Conservation (phyloP, 768 basidiomycete species). For the Thelephora ganbajun region DNA sequence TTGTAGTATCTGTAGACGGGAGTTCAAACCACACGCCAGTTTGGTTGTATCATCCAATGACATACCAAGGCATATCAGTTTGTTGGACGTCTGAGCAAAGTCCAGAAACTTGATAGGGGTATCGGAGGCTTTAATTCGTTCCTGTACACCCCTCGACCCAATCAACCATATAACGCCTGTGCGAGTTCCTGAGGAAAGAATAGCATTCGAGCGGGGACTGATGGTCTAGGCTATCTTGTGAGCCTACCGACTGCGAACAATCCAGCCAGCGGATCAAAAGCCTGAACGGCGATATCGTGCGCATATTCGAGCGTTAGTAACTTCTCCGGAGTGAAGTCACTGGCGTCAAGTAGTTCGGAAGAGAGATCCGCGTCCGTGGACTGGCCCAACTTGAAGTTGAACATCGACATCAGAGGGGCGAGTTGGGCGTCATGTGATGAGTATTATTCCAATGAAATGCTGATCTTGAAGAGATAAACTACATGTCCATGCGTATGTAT, state of each 20-base stretch:
- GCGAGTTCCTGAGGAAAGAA: slow-evolving; percentile 37
- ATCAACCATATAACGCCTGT: slow-evolving; percentile 50
- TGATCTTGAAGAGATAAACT: neutral
- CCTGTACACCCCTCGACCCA: slow-evolving; percentile 54
- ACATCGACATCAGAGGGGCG: slow-evolving; percentile 16
- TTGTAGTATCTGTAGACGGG: slow-evolving; percentile 27
- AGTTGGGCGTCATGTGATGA: neutral
- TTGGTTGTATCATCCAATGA: slow-evolving; percentile 4
- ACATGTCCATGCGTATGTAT: too few relatives aligned
- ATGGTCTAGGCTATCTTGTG: neutral
- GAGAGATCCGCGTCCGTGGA: slow-evolving; percentile 33
- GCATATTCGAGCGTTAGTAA: slow-evolving; percentile 37
- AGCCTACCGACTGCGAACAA: slow-evolving; percentile 45
- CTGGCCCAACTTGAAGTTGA: neutral
- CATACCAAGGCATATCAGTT: slow-evolving; percentile 50
- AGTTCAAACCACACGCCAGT: neutral
- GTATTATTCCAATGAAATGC: slow-evolving; percentile 11
- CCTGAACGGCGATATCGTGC: slow-evolving; percentile 35
- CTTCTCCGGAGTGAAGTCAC: slow-evolving; percentile 41
- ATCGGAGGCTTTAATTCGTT: slow-evolving; percentile 31
- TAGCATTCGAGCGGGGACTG: neutral
- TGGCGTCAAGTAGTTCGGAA: slow-evolving; percentile 34
- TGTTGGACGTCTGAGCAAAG: slow-evolving; percentile 40
- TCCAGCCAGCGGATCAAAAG: slow-evolving; percentile 45
- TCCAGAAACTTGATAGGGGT: slow-evolving; percentile 43